Conservation (phyloP, 2,329 filamentous ascomycete genomes). For the Thermoascus crustaceus region DNA sequence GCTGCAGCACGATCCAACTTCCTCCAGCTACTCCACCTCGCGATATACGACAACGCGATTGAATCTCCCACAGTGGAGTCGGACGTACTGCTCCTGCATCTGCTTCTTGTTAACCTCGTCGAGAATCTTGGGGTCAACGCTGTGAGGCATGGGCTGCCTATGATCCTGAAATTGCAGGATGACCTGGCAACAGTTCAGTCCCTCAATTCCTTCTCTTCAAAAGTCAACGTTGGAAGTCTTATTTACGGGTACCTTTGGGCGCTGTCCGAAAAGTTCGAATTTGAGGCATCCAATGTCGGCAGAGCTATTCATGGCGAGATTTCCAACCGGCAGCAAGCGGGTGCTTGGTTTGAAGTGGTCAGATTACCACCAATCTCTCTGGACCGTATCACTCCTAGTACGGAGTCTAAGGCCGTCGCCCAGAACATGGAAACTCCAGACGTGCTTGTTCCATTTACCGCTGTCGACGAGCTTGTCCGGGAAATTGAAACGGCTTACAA, state of each 20-base stretch:
- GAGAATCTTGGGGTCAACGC: slow-evolving; percentile 76
- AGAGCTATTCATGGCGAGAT: slow-evolving; percentile 69
- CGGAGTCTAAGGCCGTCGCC: slow-evolving; percentile 24
- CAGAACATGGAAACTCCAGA: slow-evolving; percentile 45
- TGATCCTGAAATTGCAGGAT: slow-evolving; percentile 83
- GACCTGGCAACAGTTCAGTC: slow-evolving; percentile 48
- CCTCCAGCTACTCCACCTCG: slow-evolving; percentile 71
- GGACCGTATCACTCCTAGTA: slow-evolving; percentile 52
- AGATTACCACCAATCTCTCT: slow-evolving; percentile 60
- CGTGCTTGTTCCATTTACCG: slow-evolving; percentile 57
- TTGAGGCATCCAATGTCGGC: slow-evolving; percentile 62
- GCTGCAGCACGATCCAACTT: slow-evolving; percentile 57
- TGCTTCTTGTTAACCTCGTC: slow-evolving; percentile 66
- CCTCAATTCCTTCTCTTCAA: slow-evolving; percentile 48
- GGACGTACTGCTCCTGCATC: slow-evolving; percentile 68
- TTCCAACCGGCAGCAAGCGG: slow-evolving; percentile 60
- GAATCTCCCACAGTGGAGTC: slow-evolving; percentile 63
- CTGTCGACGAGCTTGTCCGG: slow-evolving; percentile 62
- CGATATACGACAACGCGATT: slow-evolving; percentile 79
- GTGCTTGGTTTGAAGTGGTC: slow-evolving; percentile 71
- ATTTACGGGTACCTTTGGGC: slow-evolving; percentile 86
- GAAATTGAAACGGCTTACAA: slow-evolving; percentile 66
- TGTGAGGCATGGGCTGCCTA: slow-evolving; percentile 67
- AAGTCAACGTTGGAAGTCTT: slow-evolving; percentile 72
- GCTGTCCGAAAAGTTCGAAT: slow-evolving; percentile 66